Base-by-base conservation (phyloP, 345 rosid genomes). In the Isatis tinctoria region DNA sequence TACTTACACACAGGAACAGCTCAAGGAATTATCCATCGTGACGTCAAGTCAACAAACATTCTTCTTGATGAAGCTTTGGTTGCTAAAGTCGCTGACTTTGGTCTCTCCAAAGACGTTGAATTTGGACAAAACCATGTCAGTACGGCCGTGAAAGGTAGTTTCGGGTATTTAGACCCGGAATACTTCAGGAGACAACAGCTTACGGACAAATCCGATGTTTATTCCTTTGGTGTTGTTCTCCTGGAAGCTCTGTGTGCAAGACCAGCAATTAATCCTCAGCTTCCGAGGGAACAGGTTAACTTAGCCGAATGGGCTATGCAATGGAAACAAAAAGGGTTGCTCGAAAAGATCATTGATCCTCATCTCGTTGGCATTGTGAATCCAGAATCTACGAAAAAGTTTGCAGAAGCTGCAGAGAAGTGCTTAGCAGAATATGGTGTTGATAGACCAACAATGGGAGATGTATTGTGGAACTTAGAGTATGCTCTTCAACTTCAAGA, bases 1-100 rank as follows among this genome's bases (percentile, higher is more conserved):
- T 90, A 90, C 65, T 67, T 90, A 58, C 93, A 90, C 70, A 90
- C 96, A 0, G 96, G 96, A 10, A 87, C 96, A 27, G 90, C 96
- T 40, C 93, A 90, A 57, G 96, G 96, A 8, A 90, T 90, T 64
- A 90, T 90, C 59, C 96, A 90, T 69, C 87, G 96, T 0, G 96
- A 90, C 52, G 96, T 90, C 2, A 90, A 88, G 66, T 86, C 90
- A 20, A 90, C 93, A n/a, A 90, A 90, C 54, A 90, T 90, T 44
- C 69, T 90, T 44, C 93, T 90, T 3, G 96, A 90, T 10, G 91
- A 87, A 32, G 75, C 81, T 32, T 83, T 87, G 18, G 91, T 86
- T 35, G 93, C 96, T 57, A 90, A 90, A 61, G 93, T 90, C 4
- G 83, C 93, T 1, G 96, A 90, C 71, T 90, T 90, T 48, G 96